A percentile compares a stretch with the other conserved stretches of the same genome.
Conservation (phyloP, 192 early-diverging fungal genomes). For the Radiomyces spectabilis region DNA sequence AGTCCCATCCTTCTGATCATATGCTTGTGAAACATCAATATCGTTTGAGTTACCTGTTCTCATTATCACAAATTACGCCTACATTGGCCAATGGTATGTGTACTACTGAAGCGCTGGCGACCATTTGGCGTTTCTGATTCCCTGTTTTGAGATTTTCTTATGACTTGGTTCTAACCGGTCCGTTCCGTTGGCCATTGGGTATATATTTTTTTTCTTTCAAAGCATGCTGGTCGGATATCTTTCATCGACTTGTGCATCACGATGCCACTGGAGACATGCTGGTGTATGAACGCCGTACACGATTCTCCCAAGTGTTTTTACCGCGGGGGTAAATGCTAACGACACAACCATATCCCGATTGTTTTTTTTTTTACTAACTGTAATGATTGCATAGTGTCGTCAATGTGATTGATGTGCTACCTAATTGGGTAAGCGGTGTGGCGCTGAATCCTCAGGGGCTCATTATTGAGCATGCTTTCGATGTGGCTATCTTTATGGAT, state of each 20-base stretch:
- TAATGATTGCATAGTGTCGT: not conserved
- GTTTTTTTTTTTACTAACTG: not conserved
- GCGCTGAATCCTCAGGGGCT: constrained; percentile 10
- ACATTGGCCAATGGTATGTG: too few species aligned
- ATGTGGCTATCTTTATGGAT: constrained; percentile 19
- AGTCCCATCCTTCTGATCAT: too few species aligned
- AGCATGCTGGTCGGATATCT: constrained; percentile 10
- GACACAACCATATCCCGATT: not conserved
- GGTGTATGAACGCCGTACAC: constrained; percentile 1
- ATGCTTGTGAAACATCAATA: too few species aligned
- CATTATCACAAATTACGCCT: too few species aligned
- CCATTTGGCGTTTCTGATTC: too few species aligned
- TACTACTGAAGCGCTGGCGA: too few species aligned
- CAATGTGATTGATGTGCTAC: constrained; percentile 3
- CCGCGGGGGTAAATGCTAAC: not conserved
- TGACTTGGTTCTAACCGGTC: too few species aligned
- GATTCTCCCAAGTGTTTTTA: not conserved
- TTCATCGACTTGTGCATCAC: constrained; percentile 4
- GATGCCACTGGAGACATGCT: constrained; percentile 5
- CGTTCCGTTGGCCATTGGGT: too few species aligned
- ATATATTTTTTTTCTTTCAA: too few species aligned
- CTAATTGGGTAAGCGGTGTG: constrained; percentile 11
- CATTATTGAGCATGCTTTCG: constrained; percentile 22
- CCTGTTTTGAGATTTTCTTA: too few species aligned
- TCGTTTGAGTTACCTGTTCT: too few species aligned